A percentile compares a stretch with the other conserved stretches of the same genome.
Conservation (phyloP, 345 rosid species). For the Eucalyptus sp. region DNA sequence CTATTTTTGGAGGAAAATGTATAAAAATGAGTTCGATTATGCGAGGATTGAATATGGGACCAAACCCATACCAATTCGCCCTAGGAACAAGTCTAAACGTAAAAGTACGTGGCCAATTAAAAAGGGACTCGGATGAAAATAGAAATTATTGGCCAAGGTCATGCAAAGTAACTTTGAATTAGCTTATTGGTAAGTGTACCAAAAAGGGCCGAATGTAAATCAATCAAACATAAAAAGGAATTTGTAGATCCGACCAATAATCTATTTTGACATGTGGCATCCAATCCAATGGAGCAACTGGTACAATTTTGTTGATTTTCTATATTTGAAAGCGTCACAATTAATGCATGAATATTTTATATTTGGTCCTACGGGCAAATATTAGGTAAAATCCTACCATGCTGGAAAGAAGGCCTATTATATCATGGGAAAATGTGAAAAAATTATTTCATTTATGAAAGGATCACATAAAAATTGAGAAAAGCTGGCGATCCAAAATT, state of each 20-base stretch:
- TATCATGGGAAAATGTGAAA: accelerated
- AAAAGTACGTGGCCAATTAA: background rate
- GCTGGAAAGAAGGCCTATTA: background rate
- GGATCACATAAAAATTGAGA: accelerated
- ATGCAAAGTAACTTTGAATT: background rate
- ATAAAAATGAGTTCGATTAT: background rate
- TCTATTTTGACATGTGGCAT: background rate
- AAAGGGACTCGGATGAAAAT: background rate
- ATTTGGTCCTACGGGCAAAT: background rate
- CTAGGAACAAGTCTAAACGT: background rate
- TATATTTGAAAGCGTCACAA: background rate
- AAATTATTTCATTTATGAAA: background rate
- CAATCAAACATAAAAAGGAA: background rate
- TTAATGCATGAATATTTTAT: background rate
- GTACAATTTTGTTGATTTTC: background rate
- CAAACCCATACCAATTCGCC: background rate
- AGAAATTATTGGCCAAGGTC: background rate
- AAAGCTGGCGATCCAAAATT: accelerated
- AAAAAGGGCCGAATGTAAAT: background rate
- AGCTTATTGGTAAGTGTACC: background rate
- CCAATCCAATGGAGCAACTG: background rate
- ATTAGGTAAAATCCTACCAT: background rate
- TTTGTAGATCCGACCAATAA: background rate
- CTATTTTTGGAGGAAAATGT: background rate
- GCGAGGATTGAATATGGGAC: background rate